phyloP scores from a whole-genome alignment of 345 rosid species.

The Psidium guajava region DNA sequence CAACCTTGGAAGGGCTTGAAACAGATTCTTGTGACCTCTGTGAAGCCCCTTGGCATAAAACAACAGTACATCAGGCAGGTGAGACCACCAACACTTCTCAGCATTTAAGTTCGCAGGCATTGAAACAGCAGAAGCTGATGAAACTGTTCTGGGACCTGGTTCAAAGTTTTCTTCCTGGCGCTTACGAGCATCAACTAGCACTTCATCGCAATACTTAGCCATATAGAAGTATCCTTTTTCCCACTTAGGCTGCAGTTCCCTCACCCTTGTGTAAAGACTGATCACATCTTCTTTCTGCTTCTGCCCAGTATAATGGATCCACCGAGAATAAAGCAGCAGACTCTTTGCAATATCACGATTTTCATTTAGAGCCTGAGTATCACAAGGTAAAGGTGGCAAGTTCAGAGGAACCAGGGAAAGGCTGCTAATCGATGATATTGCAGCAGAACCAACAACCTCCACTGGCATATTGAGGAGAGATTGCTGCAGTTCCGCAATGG shows the following conservation, averaged over 20 bases:
- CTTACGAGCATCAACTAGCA: slow-evolving; percentile 88
- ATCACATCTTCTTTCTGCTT: slow-evolving; percentile 95
- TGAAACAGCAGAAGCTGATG: slow-evolving; percentile 27
- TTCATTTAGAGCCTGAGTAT: slow-evolving; percentile 50
- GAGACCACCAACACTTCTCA: slow-evolving; percentile 73
- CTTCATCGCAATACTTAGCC: slow-evolving; percentile 93
- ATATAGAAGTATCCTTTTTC: slow-evolving; percentile 90
- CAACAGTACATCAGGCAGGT: slow-evolving; percentile 63
- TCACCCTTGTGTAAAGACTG: slow-evolving; percentile 71
- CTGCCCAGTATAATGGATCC: slow-evolving; percentile 92
- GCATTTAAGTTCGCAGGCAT: slow-evolving; percentile 23
- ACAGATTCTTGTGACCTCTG: slow-evolving; percentile 87
- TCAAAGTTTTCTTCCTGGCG: slow-evolving; percentile 77
- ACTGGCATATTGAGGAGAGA: slow-evolving; percentile 83
- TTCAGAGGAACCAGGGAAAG: slow-evolving; percentile 60
- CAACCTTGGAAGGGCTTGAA: slow-evolving; percentile 97
- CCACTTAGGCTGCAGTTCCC: slow-evolving; percentile 82
- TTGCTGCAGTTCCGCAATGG: slow-evolving; percentile 83
- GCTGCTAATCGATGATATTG: slow-evolving; percentile 62
- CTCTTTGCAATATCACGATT: slow-evolving; percentile 73
- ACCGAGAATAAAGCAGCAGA: slow-evolving; percentile 82
- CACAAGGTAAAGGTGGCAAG: slow-evolving; percentile 41
- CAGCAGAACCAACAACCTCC: slow-evolving; percentile 65
- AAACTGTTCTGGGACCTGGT: slow-evolving; percentile 20
- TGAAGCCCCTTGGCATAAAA: slow-evolving; percentile 94